Base-by-base conservation (phyloP, 2,329 filamentous ascomycete species). In the Fusarium verrucosum region DNA sequence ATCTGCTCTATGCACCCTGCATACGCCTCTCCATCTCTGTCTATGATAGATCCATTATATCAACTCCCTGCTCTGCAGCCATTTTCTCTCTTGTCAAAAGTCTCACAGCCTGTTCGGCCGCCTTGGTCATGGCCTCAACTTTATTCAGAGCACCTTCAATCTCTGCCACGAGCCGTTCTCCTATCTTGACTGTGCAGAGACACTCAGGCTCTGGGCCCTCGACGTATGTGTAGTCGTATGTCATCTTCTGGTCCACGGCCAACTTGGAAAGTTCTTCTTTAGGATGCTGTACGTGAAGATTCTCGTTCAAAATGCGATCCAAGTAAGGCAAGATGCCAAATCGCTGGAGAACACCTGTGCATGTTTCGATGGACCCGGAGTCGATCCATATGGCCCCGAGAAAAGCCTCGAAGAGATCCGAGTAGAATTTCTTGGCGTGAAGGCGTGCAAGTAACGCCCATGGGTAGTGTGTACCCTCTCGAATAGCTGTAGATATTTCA, bases 311-410 rank as follows among this genome's bases (percentile, higher is more conserved):
- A 11, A 93, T 78, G 4, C 88, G 82, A 0, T 84, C 78, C 56
- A 96, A 75, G 64, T 87, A 86, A 1, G 77, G 73, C 35, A 93
- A 65, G 6, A 97, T 80, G 0, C 92, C 92, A 5, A 92, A 78
- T 1, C 80, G 78, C 40, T 85, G 81, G 0, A 92, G 74, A 33
- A 97, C 82, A 0, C 50, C 71, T 45, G 83, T 79, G 69, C 92
- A 96, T 0, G 73, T 74, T 0, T 79, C 79, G 14, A 92, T 72
- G 2, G 84, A 82, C 0, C 90, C 90, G 0, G 83, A 91, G 74
- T 98, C 95, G 19, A 97, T 80, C 81, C 91, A 97, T 0, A 97
- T 83, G 0, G 93, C 94, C 0, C 92, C 94, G 0, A 98, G 76
- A 0, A 96, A 74, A 28, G 87, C 86, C 78, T 98, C 94, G 10